A percentile compares a stretch with the other conserved stretches of the same genome.
These are phyloP conservation scores for Microstegium vimineum DNA, from an alignment of 176 grass and related monocot species.

Conservation along the genomic window DNA sequence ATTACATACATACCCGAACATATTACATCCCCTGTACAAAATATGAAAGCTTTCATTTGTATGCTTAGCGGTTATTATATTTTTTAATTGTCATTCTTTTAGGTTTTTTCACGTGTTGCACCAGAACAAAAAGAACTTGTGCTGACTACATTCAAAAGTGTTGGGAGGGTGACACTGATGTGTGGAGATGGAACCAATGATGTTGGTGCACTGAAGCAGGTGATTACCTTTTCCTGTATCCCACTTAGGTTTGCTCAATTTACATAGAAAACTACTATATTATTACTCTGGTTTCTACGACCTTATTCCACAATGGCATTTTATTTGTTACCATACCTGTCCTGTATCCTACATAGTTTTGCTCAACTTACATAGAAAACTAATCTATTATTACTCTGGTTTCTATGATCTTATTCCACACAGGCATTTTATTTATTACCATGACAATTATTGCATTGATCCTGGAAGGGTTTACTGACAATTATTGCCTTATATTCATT, in stretches of 20 bases:
- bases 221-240: constrained; percentile 15
- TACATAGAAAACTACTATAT: not conserved
- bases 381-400: not conserved
- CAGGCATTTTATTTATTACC: not conserved
- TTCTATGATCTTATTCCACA: constrained; percentile 9
- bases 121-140: constrained; percentile 99
- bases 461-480: not conserved
- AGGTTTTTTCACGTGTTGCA: constrained; percentile 97
- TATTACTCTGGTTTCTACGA: not conserved
- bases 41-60: not conserved
- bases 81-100: constrained; percentile 22
- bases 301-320: not conserved
- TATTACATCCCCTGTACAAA: constrained; percentile 7
- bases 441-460: not conserved
- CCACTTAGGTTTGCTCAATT: not conserved
- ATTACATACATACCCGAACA: constrained; percentile 8
- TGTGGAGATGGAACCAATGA: constrained; percentile 99
- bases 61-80: not conserved
- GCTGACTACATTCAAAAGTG: constrained; percentile 90
- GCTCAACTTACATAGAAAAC: not conserved
- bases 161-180: constrained; percentile 96
- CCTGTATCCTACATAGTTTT: not conserved
- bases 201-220: constrained; percentile 99
- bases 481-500: not conserved
- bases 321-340: not conserved